Percentiles rank a stretch among this genome's conserved stretches.
These are phyloP conservation scores for Papiliotrema laurentii DNA, from an alignment of 1,284 basidiomycete species.

Conservation along the genomic window DNA sequence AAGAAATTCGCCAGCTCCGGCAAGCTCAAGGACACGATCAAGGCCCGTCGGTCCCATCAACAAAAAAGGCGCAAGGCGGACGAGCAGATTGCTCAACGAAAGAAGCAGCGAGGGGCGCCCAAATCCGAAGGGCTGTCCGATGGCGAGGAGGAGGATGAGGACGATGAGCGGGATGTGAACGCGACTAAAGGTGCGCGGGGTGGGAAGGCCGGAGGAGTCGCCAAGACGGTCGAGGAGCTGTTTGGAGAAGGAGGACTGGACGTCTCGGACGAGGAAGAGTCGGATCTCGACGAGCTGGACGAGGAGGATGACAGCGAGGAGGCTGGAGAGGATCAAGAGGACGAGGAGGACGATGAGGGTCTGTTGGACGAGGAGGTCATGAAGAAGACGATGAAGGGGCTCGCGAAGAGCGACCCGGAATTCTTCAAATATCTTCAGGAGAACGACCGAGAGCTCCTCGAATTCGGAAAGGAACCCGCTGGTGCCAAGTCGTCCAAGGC, in stretches of 20 bases:
- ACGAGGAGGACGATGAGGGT: conserved; percentile 53
- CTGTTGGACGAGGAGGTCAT: conserved; percentile 59
- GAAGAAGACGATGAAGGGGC: conserved; percentile 73
- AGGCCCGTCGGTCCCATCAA: conserved; percentile 69
- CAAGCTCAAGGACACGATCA: conserved; percentile 77
- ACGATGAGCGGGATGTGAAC: conserved; percentile 45
- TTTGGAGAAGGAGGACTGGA: conserved; percentile 53
- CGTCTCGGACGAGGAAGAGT: conserved; percentile 18
- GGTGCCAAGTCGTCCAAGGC: conserved; percentile 7
- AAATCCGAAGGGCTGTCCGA: conserved; percentile 50
- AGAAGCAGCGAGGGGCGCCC: conserved; percentile 38
- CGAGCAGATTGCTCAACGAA: conserved; percentile 48
- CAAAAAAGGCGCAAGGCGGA: conserved; percentile 68
- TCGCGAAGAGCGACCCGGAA: conserved; percentile 93
- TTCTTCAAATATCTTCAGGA: conserved; percentile 98
- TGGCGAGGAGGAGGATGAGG: conserved; percentile 39
- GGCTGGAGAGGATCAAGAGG: conserved; percentile 40
- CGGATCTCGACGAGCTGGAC: conserved; percentile 59
- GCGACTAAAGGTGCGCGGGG: conserved; percentile 45
- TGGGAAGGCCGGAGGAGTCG: conserved; percentile 37
- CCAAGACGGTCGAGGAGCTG: conserved; percentile 70
- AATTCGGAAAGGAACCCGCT: conserved; percentile 57
- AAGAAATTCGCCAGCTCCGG: conserved; percentile 84
- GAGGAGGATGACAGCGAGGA: conserved; percentile 51
- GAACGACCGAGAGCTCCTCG: conserved; percentile 83